phyloP scores from a whole-genome alignment of 2,329 filamentous ascomycete genomes.

The Parafenestella ontariensis region DNA sequence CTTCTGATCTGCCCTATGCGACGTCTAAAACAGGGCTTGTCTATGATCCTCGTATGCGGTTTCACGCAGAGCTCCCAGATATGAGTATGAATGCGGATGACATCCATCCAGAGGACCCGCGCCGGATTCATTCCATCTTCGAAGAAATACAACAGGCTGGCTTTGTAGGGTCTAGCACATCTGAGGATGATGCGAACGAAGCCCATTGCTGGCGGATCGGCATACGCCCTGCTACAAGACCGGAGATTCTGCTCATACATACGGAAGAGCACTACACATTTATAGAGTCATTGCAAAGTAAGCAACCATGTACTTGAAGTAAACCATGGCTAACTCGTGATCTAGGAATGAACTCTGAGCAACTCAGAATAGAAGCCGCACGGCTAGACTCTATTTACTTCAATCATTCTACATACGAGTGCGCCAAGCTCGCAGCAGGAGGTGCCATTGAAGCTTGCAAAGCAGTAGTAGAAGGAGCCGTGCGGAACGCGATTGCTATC shows the following conservation, averaged over 20 bases:
- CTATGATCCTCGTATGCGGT: constrained; percentile 95
- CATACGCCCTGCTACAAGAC: constrained; percentile 76
- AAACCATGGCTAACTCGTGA: constrained; percentile 12
- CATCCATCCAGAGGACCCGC: constrained; percentile 92
- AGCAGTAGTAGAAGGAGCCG: constrained; percentile 79
- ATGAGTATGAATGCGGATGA: constrained; percentile 61
- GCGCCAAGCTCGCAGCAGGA: constrained; percentile 83
- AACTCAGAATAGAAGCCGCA: constrained; percentile 73
- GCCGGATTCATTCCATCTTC: constrained; percentile 92
- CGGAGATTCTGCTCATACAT: constrained; percentile 84
- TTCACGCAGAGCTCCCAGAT: constrained; percentile 77
- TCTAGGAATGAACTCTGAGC: constrained; percentile 57
- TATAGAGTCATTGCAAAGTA: constrained; percentile 67
- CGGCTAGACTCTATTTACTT: constrained; percentile 58
- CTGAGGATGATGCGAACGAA: constrained; percentile 55
- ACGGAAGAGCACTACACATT: constrained; percentile 78
- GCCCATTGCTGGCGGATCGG: constrained; percentile 72
- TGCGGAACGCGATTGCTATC: constrained; percentile 95
- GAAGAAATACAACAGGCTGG: constrained; percentile 83
- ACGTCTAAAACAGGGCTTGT: constrained; percentile 55
- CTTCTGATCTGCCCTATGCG: constrained; percentile 39
- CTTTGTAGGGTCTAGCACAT: constrained; percentile 70
- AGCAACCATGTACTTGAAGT: constrained; percentile 23
- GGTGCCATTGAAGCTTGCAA: constrained; percentile 96
- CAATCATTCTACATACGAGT: constrained; percentile 79